Evolutionary conservation across 768 basidiomycete genomes (phyloP), one percentile per base, ranked within the genome.

Genomic region (Favolaschia claudopus): DNA sequence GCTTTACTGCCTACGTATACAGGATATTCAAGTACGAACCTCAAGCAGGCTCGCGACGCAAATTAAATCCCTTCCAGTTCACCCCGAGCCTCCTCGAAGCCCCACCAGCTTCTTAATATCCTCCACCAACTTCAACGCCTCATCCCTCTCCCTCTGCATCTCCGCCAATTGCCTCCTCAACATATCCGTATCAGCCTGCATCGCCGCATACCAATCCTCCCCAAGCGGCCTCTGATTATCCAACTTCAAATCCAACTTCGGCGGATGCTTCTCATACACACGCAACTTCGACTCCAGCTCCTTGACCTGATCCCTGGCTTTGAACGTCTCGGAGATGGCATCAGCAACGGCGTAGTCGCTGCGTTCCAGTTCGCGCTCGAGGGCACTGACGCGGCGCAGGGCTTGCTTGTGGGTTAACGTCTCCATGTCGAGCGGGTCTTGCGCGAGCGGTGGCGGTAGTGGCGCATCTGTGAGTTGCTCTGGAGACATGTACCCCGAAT

Each of bases 301-400:
- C 42, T 58, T 65, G n/a, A 65, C 45, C 36, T 53, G 59, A 28
- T 56, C 60, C 44, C 60, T 56, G 54, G 66, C 66, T 17, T 31
- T 52, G 49, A 67, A 64, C 12, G 66, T 64, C 48, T 67, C 55
- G 4, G 51, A 57, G 40, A 67, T 64, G n/a, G 66, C 66, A 3
- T 64, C 63, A 6, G 44, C 48, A 28, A 58, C 58, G 20, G 66
- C 66, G 45, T 54, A 44, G 33, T 67, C 66, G 42, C 66, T 60
- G 9, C 63, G 55, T n/a, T 64, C 66, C 28, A 67, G 64, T 38
- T 62, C 66, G 25, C 57, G 60, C 55, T 65, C 60, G 9, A 67
- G 58, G n/a, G 58, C 44, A n/a, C 54, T 42, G 19, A 65, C 62
- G 13, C 62, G 67, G 8, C 61, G 57, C 6, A 64, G 38, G 6